Conservation (phyloP, 2,329 filamentous ascomycete species). For the Teratosphaeria destructans region DNA sequence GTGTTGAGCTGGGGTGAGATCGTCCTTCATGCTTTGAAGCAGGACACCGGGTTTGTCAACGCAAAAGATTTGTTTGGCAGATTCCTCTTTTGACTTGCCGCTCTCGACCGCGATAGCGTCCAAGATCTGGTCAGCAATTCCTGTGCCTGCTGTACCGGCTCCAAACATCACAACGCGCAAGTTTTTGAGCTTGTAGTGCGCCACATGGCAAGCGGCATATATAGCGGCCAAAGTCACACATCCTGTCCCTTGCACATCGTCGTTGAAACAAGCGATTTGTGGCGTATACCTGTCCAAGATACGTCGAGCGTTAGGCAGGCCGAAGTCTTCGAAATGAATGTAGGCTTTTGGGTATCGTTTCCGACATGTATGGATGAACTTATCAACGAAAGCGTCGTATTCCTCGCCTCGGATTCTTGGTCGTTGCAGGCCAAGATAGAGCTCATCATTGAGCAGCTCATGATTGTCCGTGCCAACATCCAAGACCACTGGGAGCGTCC, state of each 20-base stretch:
- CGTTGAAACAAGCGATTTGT: conserved; percentile 75
- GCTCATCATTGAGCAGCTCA: conserved; percentile 58
- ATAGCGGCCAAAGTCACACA: conserved; percentile 79
- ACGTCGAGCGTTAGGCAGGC: conserved; percentile 62
- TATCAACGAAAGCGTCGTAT: conserved; percentile 64
- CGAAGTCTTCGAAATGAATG: conserved; percentile 83
- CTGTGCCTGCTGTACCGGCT: conserved; percentile 69
- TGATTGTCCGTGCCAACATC: conserved; percentile 83
- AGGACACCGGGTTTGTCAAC: conserved; percentile 68
- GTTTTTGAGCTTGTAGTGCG: conserved; percentile 55
- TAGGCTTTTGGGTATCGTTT: conserved; percentile 69
- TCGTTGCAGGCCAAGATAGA: conserved; percentile 67
- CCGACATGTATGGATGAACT: conserved; percentile 57
- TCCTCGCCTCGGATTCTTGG: conserved; percentile 56
- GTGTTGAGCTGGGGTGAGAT: conserved; percentile 57
- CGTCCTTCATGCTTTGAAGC: conserved; percentile 49
- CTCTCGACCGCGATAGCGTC: conserved; percentile 66
- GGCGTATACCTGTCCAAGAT: conserved; percentile 67
- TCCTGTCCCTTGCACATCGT: conserved; percentile 82
- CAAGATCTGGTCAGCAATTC: conserved; percentile 74
- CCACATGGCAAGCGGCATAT: conserved; percentile 63
- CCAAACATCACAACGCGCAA: conserved; percentile 68
- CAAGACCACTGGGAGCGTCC: conserved; percentile 69
- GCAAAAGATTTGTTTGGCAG: conserved; percentile 67
- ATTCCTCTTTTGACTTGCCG: conserved; percentile 59